Evolutionary conservation across 331 rosid species (phyloP).

Genomic region (Stylosanthes scabra): DNA sequence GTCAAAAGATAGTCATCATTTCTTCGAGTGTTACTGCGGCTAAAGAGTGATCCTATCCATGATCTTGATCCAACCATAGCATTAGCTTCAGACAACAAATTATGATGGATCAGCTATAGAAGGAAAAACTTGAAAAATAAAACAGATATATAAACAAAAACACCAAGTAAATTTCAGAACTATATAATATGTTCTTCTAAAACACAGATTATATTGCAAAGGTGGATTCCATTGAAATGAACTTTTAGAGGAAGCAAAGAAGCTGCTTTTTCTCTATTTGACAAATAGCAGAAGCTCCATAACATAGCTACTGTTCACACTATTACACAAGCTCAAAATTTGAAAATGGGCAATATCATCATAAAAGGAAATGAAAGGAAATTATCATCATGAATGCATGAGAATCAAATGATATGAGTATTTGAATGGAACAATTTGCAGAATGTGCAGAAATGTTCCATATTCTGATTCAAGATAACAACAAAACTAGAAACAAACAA

Average conservation of each 20-base stretch:
- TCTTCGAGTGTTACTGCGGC: constrained; percentile 56
- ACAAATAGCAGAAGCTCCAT: background rate
- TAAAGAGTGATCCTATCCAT: constrained; percentile 88
- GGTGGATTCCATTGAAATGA: too few species aligned
- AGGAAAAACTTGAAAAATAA: constrained; percentile 17
- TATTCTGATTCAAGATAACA: background rate
- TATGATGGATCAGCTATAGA: constrained; percentile 32
- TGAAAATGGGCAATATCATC: too few species aligned
- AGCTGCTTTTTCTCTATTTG: too few species aligned
- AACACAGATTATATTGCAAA: too few species aligned
- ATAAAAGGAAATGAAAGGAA: background rate
- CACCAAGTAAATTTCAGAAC: constrained; percentile 9
- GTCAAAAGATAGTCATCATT: constrained; percentile 62
- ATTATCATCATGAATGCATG: background rate
- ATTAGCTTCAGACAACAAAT: constrained; percentile 67
- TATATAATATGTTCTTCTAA: too few species aligned
- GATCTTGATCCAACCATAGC: constrained; percentile 97
- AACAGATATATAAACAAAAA: constrained; percentile 1
- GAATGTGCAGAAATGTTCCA: constrained; percentile 21
- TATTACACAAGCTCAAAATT: too few species aligned
- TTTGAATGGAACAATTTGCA: background rate
- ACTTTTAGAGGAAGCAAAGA: too few species aligned
- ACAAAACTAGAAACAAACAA: background rate
- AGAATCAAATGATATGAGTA: background rate
- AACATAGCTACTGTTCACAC: background rate